Percentiles rank a stretch among this genome's conserved stretches.
These are phyloP conservation scores for Exophiala sp. DNA, from an alignment of 2,329 filamentous ascomycete species.

Conservation along the genomic window DNA sequence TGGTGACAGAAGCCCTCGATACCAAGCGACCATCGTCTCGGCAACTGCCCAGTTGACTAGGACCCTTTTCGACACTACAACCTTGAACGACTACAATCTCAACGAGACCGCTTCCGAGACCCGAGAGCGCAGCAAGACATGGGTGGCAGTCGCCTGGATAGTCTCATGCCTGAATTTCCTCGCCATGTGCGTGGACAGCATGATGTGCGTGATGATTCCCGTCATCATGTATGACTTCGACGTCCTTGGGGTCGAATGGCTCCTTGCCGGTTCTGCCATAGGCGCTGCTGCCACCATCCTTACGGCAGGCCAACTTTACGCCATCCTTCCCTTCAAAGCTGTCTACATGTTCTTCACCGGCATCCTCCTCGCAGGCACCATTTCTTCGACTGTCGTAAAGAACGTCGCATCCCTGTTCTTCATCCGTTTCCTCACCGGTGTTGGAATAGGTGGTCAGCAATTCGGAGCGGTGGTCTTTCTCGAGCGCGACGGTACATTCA, in stretches of 20 bases:
- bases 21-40: too few species aligned
- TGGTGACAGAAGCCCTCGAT: too few species aligned
- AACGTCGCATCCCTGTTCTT: slow-evolving; percentile 18
- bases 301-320: slow-evolving; percentile 18
- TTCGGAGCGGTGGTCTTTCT: slow-evolving; percentile 17
- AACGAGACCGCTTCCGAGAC: neutral
- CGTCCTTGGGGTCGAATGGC: slow-evolving; percentile 20
- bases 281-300: slow-evolving; percentile 17
- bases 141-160: slow-evolving; percentile 8
- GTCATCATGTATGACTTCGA: slow-evolving; percentile 15
- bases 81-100: neutral
- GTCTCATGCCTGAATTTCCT: slow-evolving; percentile 18
- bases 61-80: neutral
- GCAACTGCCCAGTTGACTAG: too few species aligned
- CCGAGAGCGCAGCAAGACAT: too few species aligned
- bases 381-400: slow-evolving; percentile 10
- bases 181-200: slow-evolving; percentile 11
- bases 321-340: slow-evolving; percentile 13
- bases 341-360: slow-evolving; percentile 13
- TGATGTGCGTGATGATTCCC: slow-evolving; percentile 17
- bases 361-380: slow-evolving; percentile 12
- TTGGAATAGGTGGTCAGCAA: slow-evolving; percentile 20
- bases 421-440: slow-evolving; percentile 10
- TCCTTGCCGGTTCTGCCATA: slow-evolving; percentile 15
- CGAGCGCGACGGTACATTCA: slow-evolving; percentile 15